Percentiles rank a stretch among this genome's conserved stretches.
Evolutionary conservation across 2,329 filamentous ascomycete genomes (phyloP).

Genomic region (Microdochium nivale): DNA sequence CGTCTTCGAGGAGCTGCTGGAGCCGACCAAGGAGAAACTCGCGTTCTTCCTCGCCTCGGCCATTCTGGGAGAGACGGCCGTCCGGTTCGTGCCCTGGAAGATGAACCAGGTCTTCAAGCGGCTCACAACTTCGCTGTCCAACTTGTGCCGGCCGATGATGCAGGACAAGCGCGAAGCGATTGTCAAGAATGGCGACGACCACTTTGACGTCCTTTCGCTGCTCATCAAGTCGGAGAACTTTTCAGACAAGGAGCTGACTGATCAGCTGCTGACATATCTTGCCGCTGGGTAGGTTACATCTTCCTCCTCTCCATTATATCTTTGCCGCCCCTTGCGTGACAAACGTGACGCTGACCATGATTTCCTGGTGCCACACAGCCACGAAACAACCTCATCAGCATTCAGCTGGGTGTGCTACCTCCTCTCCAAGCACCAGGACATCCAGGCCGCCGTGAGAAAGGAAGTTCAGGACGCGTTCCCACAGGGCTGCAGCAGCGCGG

Average conservation of each 20-base stretch:
- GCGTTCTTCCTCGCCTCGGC: constrained; percentile 30
- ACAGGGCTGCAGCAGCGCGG: constrained; percentile 1
- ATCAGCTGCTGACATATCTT: constrained; percentile 47
- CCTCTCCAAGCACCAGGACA: constrained; percentile 47
- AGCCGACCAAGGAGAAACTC: constrained; percentile 35
- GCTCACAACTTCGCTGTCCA: constrained; percentile 23
- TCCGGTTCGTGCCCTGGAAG: constrained; percentile 34
- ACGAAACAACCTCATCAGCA: constrained; percentile 58
- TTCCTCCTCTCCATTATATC: constrained; percentile 42
- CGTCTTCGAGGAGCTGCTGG: constrained; percentile 34
- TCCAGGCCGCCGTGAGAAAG: constrained; percentile 49
- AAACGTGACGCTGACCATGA: too few relatives aligned
- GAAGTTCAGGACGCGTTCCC: constrained; percentile 48
- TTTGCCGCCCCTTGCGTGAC: too few relatives aligned
- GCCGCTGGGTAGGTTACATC: constrained; percentile 46
- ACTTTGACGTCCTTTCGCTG: constrained; percentile 56
- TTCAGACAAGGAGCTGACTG: constrained; percentile 39
- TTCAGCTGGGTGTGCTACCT: constrained; percentile 55
- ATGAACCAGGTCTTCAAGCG: constrained; percentile 30
- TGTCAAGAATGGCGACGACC: constrained; percentile 29
- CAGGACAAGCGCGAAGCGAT: constrained; percentile 39
- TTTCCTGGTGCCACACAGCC: too few relatives aligned
- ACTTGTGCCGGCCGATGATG: constrained; percentile 36
- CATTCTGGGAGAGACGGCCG: constrained; percentile 23
- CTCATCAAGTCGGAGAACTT: constrained; percentile 44